Base-by-base conservation (phyloP, 768 basidiomycete genomes). In the Royoungia palumana region DNA sequence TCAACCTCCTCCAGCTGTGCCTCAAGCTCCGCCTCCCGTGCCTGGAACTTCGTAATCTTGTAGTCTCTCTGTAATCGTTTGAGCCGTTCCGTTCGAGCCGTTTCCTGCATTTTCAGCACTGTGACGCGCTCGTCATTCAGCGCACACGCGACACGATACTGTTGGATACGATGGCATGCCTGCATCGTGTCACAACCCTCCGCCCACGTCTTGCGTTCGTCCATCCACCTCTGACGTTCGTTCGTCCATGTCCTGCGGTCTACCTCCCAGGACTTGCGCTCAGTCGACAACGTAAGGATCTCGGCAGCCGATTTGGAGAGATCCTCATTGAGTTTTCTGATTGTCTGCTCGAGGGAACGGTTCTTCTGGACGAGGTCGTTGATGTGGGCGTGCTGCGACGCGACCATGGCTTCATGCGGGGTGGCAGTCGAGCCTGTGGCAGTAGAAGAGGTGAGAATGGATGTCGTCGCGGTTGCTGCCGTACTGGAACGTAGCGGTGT, bases 301-400 rank as follows among this genome's bases (percentile, higher is more conserved):
- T 66, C 57, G 14, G 56, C 35, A 9, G 44, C 34, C 17, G 55
- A 60, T 39, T 72, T 75, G 40, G 70, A 64, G 25, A 82, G 57
- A 35, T 81, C 77, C 20, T 77, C 75, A 14, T 68, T 60, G 30
- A 87, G 75, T 37, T 76, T 79, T 56, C 77, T 77, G 64, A 76
- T 75, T 5, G 75, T 76, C 51, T 82, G 77, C 48, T 87, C 84
- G 44, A 87, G 75, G 0, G 77, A 78, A 21, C 80, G 80, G 58
- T 79, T 85, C 53, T 81, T 75, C 54, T 84, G 78, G 3, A 87
- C 83, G 44, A 90, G 78, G 36, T 89, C 85, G 41, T 83, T 77
- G 42, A 90, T 87, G 62, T 89, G 86, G 3, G 74, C 67, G 50
- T 81, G 81, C 62, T 84, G 79, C 5, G 82, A 75, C 21, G 80